phyloP scores from a whole-genome alignment of 1,284 basidiomycete genomes.

The Athelia psychrophila region DNA sequence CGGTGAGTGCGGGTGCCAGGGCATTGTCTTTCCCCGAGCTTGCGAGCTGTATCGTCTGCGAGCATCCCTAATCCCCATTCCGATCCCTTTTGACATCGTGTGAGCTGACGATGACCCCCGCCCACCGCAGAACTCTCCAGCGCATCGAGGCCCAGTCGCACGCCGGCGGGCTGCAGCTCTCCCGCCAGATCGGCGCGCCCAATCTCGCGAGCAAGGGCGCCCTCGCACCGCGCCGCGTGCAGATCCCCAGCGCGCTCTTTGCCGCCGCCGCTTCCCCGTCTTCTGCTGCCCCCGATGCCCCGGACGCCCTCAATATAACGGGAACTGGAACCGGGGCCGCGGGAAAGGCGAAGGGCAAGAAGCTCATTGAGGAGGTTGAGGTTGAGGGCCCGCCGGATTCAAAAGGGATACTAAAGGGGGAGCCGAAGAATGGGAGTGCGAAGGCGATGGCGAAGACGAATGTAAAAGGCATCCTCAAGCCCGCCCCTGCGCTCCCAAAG shows the following conservation, averaged over 20 bases:
- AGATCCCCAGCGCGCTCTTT: slow-evolving; percentile 29
- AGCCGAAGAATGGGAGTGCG: neutral
- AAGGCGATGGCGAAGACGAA: slow-evolving; percentile 2
- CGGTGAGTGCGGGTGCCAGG: neutral
- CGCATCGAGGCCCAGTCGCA: slow-evolving; percentile 30
- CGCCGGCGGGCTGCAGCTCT: slow-evolving; percentile 23
- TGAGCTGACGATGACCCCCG: neutral
- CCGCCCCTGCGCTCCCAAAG: slow-evolving; percentile 5
- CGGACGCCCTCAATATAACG: no score
- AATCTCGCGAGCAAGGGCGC: slow-evolving; percentile 38
- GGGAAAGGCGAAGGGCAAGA: slow-evolving; percentile 7
- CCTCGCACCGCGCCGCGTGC: slow-evolving; percentile 26
- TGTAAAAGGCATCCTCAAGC: slow-evolving; percentile 23
- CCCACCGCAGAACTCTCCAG: slow-evolving; percentile 31
- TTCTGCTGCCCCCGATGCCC: neutral
- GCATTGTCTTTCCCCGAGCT: no score
- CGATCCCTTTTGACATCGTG: neutral
- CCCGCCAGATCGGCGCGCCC: slow-evolving; percentile 35
- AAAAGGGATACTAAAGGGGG: neutral
- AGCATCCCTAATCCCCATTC: neutral
- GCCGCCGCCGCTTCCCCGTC: slow-evolving; percentile 9
- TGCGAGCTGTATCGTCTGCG: no score
- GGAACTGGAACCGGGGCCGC: no score
- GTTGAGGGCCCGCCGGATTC: neutral
- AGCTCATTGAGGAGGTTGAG: slow-evolving; percentile 29